Percentiles rank a stretch among this genome's conserved stretches.
Conservation (phyloP, 768 basidiomycete species). For the Suillus occidentalis region DNA sequence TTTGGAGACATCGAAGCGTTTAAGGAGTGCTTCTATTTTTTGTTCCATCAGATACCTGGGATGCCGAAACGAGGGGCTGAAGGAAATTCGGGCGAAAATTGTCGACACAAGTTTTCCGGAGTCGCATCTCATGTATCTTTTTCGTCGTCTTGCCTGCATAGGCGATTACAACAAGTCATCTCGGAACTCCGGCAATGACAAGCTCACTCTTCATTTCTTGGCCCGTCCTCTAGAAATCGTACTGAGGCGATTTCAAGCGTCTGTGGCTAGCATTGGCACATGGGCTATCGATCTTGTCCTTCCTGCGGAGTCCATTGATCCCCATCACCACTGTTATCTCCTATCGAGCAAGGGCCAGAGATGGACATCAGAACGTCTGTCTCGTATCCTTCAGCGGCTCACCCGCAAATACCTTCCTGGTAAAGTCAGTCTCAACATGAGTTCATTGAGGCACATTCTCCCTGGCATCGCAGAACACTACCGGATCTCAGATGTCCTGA, state of each 20-base stretch:
- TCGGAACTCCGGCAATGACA: too few relatives aligned
- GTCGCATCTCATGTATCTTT: not conserved
- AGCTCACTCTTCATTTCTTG: too few relatives aligned
- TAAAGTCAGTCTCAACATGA: not conserved
- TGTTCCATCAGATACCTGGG: not conserved
- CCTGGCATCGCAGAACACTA: not conserved
- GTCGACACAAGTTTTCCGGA: not conserved
- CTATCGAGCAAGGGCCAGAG: not conserved
- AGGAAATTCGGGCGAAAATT: not conserved
- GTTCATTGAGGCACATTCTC: not conserved
- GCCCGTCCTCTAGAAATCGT: too few relatives aligned
- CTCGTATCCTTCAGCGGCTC: not conserved
- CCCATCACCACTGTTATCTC: not conserved
- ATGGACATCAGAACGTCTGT: not conserved
- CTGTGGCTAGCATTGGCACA: not conserved
- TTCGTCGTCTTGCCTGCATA: not conserved
- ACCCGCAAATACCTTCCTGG: not conserved
- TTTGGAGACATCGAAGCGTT: not conserved
- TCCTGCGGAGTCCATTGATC: not conserved
- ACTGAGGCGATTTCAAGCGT: not conserved
- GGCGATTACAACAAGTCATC: not conserved
- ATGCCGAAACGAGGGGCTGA: not conserved
- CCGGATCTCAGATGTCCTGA: not conserved
- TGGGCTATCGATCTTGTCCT: not conserved
- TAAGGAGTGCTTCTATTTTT: not conserved